Base-by-base conservation (phyloP, 2,329 filamentous ascomycete genomes). In the Aspergillus fischeri region DNA sequence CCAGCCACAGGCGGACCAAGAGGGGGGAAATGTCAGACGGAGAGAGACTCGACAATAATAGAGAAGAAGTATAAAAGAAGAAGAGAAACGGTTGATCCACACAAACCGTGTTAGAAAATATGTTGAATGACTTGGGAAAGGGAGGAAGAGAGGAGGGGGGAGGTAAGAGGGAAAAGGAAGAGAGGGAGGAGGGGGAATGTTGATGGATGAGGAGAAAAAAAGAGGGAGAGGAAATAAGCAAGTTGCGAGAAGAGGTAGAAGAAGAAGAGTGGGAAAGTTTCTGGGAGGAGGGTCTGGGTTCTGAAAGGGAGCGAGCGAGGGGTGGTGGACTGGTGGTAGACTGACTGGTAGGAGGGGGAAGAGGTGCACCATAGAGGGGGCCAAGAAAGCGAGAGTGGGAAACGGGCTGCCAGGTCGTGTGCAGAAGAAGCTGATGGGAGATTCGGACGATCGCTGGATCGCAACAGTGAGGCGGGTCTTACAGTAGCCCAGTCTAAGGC, bases 1-100 rank as follows among this genome's bases (percentile, higher is more conserved):
- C 73, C 73, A 75, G 73, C 73, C 74, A 73, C 73, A 70, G 73
- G 70, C 70, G 68, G 71, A 73, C 65, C 53, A 55, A 57, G 57
- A 58, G 54, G 53, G 53, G 55, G 52, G 45, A 29, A 29, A 29
- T 3, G 28, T 11, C 11, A 29, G 28, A 29, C 10, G 28, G 9
- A 29, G 28, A 11, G 28, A 29, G 28, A 29, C 11, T 4, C 28
- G 28, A 29, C 28, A 29, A 29, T 29, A 29, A 29, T 29, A 11
- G 28, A 29, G 28, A 28, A 9, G 27, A 29, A 29, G 10, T 29
- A 29, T 29, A 4, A 29, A 1, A 10, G 28, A 29, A 58, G 35
- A 54, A 57, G 50, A 32, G 29, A 32, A 38, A 50, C 44, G 44
- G 45, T 54, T 44, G 57, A 56, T 50, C 48, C 54, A 58, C 49